Percentiles rank a stretch among this genome's conserved stretches.
These are phyloP conservation scores for Amanita pallidorosea DNA, from an alignment of 768 basidiomycete genomes.

Conservation along the genomic window DNA sequence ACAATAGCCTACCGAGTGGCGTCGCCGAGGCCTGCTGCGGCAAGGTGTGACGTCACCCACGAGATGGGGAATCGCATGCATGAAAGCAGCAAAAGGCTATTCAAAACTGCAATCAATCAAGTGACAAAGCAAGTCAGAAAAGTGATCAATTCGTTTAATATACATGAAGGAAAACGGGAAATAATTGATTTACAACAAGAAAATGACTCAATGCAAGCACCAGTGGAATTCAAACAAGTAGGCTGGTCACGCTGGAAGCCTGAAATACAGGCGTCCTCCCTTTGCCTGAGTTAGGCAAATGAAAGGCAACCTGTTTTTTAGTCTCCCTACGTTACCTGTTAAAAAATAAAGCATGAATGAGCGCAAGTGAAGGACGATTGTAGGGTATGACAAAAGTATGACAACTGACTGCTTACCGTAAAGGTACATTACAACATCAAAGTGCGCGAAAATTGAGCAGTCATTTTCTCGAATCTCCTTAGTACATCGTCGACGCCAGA, in stretches of 20 bases:
- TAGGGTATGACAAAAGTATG: not conserved
- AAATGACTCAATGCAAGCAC: not conserved
- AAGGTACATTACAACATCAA: not conserved
- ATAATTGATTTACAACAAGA: not conserved
- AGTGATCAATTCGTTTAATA: not conserved
- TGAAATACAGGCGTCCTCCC: not conserved
- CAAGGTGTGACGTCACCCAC: too few species aligned
- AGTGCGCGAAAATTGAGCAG: not conserved
- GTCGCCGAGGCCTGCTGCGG: too few species aligned
- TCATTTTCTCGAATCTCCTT: slow-evolving; percentile 16
- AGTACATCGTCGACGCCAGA: slow-evolving; percentile 21
- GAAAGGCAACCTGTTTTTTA: not conserved
- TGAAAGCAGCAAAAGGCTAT: too few species aligned
- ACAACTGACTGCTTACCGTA: not conserved
- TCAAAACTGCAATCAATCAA: too few species aligned
- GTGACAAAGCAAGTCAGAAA: too few species aligned
- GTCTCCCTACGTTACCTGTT: not conserved
- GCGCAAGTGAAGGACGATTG: not conserved
- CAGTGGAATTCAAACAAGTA: not conserved
- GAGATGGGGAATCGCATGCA: too few species aligned
- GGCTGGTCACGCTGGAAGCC: not conserved
- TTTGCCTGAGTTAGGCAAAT: not conserved
- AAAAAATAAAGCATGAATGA: not conserved
- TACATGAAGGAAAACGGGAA: not conserved
- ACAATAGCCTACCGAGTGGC: too few species aligned